phyloP scores from a whole-genome alignment of 495 filamentous ascomycete genomes.

The Wilcoxina mikolae region DNA sequence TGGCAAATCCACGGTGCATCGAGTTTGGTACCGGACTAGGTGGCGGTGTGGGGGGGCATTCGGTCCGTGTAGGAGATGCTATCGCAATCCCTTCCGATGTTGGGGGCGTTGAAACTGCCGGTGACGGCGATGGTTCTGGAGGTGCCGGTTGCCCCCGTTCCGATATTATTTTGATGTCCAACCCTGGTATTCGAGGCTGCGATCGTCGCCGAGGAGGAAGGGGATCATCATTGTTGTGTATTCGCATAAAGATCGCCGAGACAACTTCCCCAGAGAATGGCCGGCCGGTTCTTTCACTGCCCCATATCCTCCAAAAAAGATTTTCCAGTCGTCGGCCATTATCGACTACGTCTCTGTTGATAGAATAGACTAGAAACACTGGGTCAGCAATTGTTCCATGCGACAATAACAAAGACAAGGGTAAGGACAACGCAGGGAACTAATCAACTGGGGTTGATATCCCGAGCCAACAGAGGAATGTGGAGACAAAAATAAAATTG shows the following conservation, averaged over 20 bases:
- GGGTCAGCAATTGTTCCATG: slow-evolving; percentile 7
- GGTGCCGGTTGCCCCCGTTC: slow-evolving; percentile 9
- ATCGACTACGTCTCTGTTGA: slow-evolving; percentile 25
- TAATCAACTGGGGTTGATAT: not conserved
- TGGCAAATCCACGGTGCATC: slow-evolving; percentile 4
- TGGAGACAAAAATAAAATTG: not conserved
- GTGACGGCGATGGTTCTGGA: slow-evolving; percentile 9
- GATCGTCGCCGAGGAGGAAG: not conserved
- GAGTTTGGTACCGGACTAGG: slow-evolving; percentile 24
- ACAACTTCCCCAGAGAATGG: slow-evolving; percentile 23
- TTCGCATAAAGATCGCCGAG: slow-evolving; percentile 26
- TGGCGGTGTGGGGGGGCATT: slow-evolving; percentile 26
- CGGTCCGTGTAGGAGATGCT: not conserved
- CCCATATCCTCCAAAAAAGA: slow-evolving; percentile 29
- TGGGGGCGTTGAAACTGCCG: slow-evolving; percentile 19
- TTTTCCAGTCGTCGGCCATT: slow-evolving; percentile 28
- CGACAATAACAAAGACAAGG: not conserved
- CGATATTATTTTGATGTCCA: not conserved
- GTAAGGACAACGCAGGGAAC: not conserved
- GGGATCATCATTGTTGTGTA: slow-evolving; percentile 7
- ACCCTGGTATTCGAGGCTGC: not conserved
- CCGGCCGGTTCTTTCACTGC: slow-evolving; percentile 17
- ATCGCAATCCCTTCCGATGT: not conserved
- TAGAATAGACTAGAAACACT: slow-evolving; percentile 23
- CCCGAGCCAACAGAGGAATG: not conserved